phyloP scores from a whole-genome alignment of 805 yeast species.

The Wickerhamomyces sydowiorum region DNA sequence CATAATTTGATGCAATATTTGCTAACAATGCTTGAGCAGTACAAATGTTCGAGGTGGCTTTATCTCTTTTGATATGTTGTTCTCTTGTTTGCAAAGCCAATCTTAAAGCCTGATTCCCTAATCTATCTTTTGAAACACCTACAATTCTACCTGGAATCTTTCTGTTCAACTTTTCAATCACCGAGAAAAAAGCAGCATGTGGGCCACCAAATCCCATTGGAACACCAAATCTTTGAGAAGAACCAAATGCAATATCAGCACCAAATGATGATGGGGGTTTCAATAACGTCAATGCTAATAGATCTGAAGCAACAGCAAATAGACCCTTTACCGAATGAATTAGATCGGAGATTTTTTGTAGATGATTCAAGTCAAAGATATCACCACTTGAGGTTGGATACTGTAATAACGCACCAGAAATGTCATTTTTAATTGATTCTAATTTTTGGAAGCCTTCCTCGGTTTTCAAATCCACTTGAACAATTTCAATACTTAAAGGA shows the following conservation, averaged over 20 bases:
- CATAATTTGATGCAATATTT: slow-evolving; percentile 92
- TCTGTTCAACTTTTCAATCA: slow-evolving; percentile 71
- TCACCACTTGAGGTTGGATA: slow-evolving; percentile 88
- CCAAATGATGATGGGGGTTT: slow-evolving; percentile 81
- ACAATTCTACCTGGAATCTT: slow-evolving; percentile 96
- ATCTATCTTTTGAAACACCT: slow-evolving; percentile 87
- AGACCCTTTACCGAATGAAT: slow-evolving; percentile 71
- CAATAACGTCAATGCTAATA: slow-evolving; percentile 79
- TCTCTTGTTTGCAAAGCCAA: slow-evolving; percentile 96
- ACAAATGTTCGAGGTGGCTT: slow-evolving; percentile 96
- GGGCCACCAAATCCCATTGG: slow-evolving; percentile 99
- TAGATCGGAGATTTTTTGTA: slow-evolving; percentile 51
- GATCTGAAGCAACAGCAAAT: slow-evolving; percentile 84
- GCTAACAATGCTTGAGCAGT: slow-evolving; percentile 97
- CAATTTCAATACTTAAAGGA: slow-evolving; percentile 63
- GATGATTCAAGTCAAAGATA: slow-evolving; percentile 41
- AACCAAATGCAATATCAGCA: slow-evolving; percentile 91
- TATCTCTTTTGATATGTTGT: slow-evolving; percentile 95
- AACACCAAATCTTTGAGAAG: slow-evolving; percentile 94
- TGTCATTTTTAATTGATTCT: slow-evolving; percentile 27
- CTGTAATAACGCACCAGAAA: slow-evolving; percentile 83
- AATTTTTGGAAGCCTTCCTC: slow-evolving; percentile 32
- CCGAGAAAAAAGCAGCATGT: slow-evolving; percentile 96
- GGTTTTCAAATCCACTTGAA: slow-evolving; percentile 48
- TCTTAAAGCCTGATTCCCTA: slow-evolving; percentile 85